Evolutionary conservation across 75 land plant genomes (phyloP).

Genomic region (Ceratopteris richardii): DNA sequence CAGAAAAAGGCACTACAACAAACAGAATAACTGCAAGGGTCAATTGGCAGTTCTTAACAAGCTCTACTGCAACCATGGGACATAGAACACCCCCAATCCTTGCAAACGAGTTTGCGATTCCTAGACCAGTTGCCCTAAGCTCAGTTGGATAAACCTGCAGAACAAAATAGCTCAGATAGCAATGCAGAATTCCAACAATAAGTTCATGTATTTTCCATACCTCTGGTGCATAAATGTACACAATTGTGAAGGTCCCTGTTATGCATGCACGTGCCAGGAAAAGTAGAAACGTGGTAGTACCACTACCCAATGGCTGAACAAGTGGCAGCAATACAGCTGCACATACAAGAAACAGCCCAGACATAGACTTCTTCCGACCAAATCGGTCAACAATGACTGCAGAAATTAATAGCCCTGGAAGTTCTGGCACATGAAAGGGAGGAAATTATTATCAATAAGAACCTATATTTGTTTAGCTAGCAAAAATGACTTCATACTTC

Average conservation of each 20-base stretch:
- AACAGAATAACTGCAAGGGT: slow-evolving; percentile 49
- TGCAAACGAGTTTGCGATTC: slow-evolving; percentile 72
- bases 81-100: slow-evolving; percentile 82
- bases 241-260: slow-evolving; percentile 64
- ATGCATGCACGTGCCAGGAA: slow-evolving; percentile 82
- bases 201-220: no score
- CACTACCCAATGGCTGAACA: slow-evolving; percentile 37
- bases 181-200: no score
- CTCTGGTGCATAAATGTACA: slow-evolving; percentile 93
- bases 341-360: slow-evolving; percentile 59
- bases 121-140: slow-evolving; percentile 63
- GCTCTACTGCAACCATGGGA: slow-evolving; percentile 72
- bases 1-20: slow-evolving; percentile 39
- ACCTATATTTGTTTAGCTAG: no score
- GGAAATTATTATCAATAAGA: no score
- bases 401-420: slow-evolving; percentile 74
- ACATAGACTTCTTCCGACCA: slow-evolving; percentile 82
- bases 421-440: no score
- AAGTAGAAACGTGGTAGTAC: slow-evolving; percentile 48
- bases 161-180: not conserved
- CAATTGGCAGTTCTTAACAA: slow-evolving; percentile 58
- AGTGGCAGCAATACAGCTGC: slow-evolving; percentile 60
- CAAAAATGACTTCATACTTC: no score
- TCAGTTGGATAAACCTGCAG: slow-evolving; percentile 77
- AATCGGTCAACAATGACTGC: slow-evolving; percentile 61